Percentiles rank a stretch among this genome's conserved stretches.
phyloP scores from a whole-genome alignment of 176 grass and related monocot genomes.

The Phoenix dactylifera region DNA sequence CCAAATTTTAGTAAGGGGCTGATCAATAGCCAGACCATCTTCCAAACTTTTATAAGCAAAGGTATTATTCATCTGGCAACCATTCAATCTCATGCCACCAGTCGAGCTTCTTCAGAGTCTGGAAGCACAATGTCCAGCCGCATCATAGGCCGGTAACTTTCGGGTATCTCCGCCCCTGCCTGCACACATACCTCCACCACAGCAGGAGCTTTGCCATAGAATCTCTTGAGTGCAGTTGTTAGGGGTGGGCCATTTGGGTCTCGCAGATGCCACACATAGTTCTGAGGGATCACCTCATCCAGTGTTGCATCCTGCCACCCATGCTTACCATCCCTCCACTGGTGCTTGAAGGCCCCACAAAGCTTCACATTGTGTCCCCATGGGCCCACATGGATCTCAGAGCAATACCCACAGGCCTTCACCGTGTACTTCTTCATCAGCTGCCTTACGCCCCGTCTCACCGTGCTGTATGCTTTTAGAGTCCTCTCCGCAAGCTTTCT shows the following conservation, averaged over 20 bases:
- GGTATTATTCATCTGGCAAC: no score
- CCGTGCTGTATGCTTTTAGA: slow-evolving; percentile 58
- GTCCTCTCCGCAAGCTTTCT: slow-evolving; percentile 52
- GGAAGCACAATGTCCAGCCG: slow-evolving; percentile 73
- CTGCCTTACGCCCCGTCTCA: slow-evolving; percentile 36
- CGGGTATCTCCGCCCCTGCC: slow-evolving; percentile 71
- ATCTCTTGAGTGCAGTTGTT: slow-evolving; percentile 46
- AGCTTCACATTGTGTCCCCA: slow-evolving; percentile 87
- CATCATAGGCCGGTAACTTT: slow-evolving; percentile 65
- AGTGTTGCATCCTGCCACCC: slow-evolving; percentile 85
- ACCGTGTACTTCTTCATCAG: slow-evolving; percentile 79
- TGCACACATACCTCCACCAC: slow-evolving; percentile 82
- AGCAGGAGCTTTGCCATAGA: slow-evolving; percentile 79
- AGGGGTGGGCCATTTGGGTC: slow-evolving; percentile 48
- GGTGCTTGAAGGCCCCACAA: slow-evolving; percentile 92
- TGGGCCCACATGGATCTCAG: slow-evolving; percentile 82
- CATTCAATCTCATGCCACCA: slow-evolving; percentile 32
- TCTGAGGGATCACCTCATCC: slow-evolving; percentile 72
- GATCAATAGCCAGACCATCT: no score
- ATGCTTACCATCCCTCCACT: slow-evolving; percentile 85
- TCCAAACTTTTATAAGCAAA: no score
- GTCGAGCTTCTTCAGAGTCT: slow-evolving; percentile 48
- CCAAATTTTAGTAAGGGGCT: no score
- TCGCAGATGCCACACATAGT: slow-evolving; percentile 76
- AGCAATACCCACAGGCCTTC: slow-evolving; percentile 84